These are phyloP conservation scores for Draba incana DNA, from an alignment of 345 rosid genomes.

Conservation along the genomic window DNA sequence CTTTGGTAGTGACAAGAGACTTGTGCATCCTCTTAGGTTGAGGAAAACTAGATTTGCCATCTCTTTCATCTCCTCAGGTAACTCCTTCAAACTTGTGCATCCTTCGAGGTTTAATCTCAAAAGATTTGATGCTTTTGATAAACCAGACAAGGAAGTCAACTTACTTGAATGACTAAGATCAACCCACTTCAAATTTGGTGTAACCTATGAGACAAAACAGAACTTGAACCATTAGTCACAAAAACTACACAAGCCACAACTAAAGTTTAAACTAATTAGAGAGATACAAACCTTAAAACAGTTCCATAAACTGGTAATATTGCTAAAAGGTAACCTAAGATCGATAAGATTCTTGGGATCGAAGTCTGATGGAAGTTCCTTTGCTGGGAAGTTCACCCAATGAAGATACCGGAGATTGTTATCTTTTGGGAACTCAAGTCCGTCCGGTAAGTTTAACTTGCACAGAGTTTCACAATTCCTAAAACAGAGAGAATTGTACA, in stretches of 20 bases:
- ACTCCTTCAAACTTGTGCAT: conserved; percentile 32
- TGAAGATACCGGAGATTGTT: conserved; percentile 23
- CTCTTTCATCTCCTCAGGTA: conserved; percentile 5
- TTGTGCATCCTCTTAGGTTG: conserved; percentile 32
- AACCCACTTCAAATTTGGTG: conserved; percentile 35
- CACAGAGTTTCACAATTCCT: not conserved
- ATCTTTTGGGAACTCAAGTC: conserved; percentile 11
- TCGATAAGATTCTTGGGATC: conserved; percentile 27
- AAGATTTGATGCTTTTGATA: conserved; percentile 30
- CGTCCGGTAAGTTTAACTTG: conserved; percentile 14
- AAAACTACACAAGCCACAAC: not conserved
- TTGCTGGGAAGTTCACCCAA: conserved; percentile 31
- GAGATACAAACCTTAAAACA: conserved; percentile 16
- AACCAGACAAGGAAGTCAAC: conserved; percentile 11
- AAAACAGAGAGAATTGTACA: conserved; percentile 7
- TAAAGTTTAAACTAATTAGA: not conserved
- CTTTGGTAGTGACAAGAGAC: conserved; percentile 1
- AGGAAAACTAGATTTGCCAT: conserved; percentile 14
- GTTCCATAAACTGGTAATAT: conserved; percentile 27
- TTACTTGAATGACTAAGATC: conserved; percentile 21
- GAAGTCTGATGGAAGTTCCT: conserved; percentile 36
- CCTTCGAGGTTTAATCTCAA: conserved; percentile 23
- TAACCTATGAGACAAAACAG: conserved; percentile 17
- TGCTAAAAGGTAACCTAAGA: conserved; percentile 33
- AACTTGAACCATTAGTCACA: not conserved